Evolutionary conservation across 768 basidiomycete genomes (phyloP).

Genomic region (Mycena leptocephala): DNA sequence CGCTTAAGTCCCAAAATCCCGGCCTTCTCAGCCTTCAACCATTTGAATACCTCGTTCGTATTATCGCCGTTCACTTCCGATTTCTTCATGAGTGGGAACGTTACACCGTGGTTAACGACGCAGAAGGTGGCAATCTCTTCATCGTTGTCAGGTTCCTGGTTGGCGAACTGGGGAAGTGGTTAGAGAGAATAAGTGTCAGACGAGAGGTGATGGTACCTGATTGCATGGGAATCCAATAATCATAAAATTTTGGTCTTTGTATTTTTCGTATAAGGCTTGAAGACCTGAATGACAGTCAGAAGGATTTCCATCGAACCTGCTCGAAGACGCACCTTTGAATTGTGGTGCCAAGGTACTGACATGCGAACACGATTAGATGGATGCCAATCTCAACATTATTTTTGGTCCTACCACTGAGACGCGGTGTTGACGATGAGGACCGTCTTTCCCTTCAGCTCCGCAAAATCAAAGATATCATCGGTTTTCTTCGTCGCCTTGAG

Average conservation of each 20-base stretch:
- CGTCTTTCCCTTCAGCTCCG: constrained; percentile 82
- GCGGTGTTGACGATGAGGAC: constrained; percentile 87
- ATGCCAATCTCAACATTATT: too few species aligned
- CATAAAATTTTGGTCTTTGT: constrained; percentile 81
- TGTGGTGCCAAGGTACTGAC: constrained; percentile 88
- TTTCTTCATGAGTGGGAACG: constrained; percentile 94
- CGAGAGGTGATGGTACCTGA: constrained; percentile 63
- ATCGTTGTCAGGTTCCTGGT: constrained; percentile 90
- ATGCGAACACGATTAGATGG: not conserved
- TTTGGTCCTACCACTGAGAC: constrained; percentile 73
- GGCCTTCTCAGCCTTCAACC: constrained; percentile 86
- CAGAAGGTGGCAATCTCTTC: constrained; percentile 84
- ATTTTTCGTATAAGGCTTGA: constrained; percentile 86
- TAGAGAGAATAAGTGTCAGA: not conserved
- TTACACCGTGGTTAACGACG: constrained; percentile 89
- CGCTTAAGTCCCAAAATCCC: constrained; percentile 80
- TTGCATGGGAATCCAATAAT: constrained; percentile 96
- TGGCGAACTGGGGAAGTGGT: constrained; percentile 74
- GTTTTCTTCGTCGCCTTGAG: constrained; percentile 78
- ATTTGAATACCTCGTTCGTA: constrained; percentile 89
- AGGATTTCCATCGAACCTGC: not conserved
- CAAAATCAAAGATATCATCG: constrained; percentile 72
- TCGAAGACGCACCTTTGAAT: constrained; percentile 70
- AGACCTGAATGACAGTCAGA: constrained; percentile 64
- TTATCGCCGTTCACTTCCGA: constrained; percentile 93